These are phyloP conservation scores for Oryza meyeriana DNA, from an alignment of 176 grass and related monocot genomes.

Conservation along the genomic window DNA sequence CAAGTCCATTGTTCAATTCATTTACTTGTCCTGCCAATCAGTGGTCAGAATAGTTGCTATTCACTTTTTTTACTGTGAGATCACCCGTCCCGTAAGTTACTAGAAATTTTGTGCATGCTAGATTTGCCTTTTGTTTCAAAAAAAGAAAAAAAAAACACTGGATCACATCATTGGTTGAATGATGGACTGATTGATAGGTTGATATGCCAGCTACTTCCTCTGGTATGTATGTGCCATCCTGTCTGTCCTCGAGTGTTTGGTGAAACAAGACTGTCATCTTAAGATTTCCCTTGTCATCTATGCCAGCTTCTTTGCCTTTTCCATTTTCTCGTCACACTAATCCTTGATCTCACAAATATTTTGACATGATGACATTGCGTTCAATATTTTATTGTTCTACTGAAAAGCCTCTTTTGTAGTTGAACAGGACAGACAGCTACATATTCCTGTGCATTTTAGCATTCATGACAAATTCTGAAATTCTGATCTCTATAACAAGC, in stretches of 20 bases:
- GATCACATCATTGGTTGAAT: conserved; percentile 26
- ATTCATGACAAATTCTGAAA: not conserved
- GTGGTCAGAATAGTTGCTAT: not conserved
- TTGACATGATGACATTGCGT: not conserved
- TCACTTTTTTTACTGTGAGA: not conserved
- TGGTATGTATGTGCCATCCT: conserved; percentile 26
- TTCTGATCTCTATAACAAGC: not conserved
- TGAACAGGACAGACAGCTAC: not conserved
- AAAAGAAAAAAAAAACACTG: not conserved
- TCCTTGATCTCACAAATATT: not conserved
- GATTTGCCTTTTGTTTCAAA: not conserved
- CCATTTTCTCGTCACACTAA: not conserved
- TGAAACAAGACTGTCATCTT: conserved; percentile 28
- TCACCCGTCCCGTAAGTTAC: not conserved
- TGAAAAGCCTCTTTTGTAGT: not conserved
- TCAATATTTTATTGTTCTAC: not conserved
- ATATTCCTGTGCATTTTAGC: conserved; percentile 15
- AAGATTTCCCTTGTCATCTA: not conserved
- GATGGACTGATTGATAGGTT: conserved; percentile 15
- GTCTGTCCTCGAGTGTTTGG: conserved; percentile 25
- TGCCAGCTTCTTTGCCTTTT: not conserved
- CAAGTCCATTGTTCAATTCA: not conserved
- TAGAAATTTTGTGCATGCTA: not conserved
- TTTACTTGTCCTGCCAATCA: conserved; percentile 2
- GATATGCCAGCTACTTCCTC: conserved; percentile 38